These are phyloP conservation scores for Eucalyptus shirleyi DNA, from an alignment of 345 rosid genomes.

Conservation along the genomic window DNA sequence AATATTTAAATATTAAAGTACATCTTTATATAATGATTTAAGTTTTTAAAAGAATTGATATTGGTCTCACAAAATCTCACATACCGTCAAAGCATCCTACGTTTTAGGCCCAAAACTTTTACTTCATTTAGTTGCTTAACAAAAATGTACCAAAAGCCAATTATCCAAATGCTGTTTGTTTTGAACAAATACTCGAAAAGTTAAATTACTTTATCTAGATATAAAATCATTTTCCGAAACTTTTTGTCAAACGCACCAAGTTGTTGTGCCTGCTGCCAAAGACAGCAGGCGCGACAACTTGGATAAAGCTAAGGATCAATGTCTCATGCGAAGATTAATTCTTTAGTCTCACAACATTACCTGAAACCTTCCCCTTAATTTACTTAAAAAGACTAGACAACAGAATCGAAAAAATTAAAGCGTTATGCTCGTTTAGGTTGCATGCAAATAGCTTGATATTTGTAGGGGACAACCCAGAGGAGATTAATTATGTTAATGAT, in stretches of 20 bases:
- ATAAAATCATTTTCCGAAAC: background rate
- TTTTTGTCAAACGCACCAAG: background rate
- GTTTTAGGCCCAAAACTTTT: background rate
- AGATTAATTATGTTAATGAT: background rate
- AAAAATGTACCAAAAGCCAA: too few species aligned
- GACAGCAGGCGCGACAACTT: too few species aligned
- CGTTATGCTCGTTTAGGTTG: background rate
- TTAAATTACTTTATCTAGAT: too few species aligned
- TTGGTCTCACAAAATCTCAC: fast-evolving
- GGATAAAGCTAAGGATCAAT: background rate
- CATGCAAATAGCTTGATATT: background rate
- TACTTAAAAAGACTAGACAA: background rate
- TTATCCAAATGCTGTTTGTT: too few species aligned
- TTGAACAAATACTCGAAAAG: too few species aligned
- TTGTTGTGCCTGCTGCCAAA: background rate
- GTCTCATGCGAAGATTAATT: background rate
- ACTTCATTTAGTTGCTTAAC: background rate
- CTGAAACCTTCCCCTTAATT: background rate
- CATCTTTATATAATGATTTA: too few species aligned
- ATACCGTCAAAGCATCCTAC: background rate
- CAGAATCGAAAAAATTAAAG: background rate
- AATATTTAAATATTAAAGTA: too few species aligned
- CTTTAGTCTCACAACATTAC: background rate
- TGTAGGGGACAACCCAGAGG: background rate
- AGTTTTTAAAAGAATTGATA: fast-evolving